Base-by-base conservation (phyloP, 1,284 basidiomycete genomes). In the Tilletia setariae region DNA sequence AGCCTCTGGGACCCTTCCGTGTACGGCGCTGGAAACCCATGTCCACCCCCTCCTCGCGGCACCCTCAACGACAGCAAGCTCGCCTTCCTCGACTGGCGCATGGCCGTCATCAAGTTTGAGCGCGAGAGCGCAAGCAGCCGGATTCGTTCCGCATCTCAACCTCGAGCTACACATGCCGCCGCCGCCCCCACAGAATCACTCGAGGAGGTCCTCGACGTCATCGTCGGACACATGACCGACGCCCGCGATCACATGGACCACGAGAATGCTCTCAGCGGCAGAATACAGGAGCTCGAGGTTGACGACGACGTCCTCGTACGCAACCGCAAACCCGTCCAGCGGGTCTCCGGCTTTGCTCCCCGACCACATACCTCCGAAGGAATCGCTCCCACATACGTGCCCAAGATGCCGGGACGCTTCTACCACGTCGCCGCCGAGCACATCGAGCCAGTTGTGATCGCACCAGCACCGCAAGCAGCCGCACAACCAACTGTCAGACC, bases 21-120 rank as follows among this genome's bases (percentile, higher is more conserved):
- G 11, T 59, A 59, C 53, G 53, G 53, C 16, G 53, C 53, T 28
- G 53, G 53, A 3, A 59, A 59, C 25, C 53, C 53, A 30, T 30
- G 8, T 19, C 53, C 53, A 25, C 53, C 53, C 3, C 53, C 53
- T 28, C 53, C 53, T 15, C 53, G 53, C 25, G 53, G 53, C 23
- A 59, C 53, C 6, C 53, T 59, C n/a, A 59, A 59, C 23, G 53
- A 59, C 53, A 59, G 53, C 53, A 59, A 59, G 53, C 53, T 59
- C 53, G 53, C 53, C 9, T 59, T 59, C 53, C 53, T 59, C 28
- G 53, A 59, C 23, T 59, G 53, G 53, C 53, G 25, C 16, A 59
- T 59, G 53, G 53, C 53, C 8, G 19, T 59, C 53, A 59, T 59
- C 53, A 59, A 59, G 53, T 59, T 59, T 19, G 21, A 59, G 25